These are phyloP conservation scores for Alternaria longipes DNA, from an alignment of 2,329 filamentous ascomycete species.

Conservation along the genomic window DNA sequence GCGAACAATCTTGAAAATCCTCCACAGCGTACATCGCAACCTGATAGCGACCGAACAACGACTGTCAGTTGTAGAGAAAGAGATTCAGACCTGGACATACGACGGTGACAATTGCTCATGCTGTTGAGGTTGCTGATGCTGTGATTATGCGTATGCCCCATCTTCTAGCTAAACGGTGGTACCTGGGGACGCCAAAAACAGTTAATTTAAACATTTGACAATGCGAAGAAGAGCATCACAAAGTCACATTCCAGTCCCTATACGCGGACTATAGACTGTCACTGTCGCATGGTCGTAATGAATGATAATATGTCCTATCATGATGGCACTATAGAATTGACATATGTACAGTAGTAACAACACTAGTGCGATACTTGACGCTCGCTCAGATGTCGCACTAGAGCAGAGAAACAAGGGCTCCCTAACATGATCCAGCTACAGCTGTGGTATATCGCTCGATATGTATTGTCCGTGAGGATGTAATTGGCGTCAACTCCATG, in stretches of 20 bases:
- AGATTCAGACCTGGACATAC: neutral
- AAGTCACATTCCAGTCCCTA: neutral
- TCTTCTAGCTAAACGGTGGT: neutral
- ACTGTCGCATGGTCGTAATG: neutral
- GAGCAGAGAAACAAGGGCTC: neutral
- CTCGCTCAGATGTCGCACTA: neutral
- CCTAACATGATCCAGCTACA: neutral
- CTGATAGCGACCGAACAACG: neutral
- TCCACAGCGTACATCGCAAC: neutral
- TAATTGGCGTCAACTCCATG: neutral
- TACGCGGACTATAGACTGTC: neutral
- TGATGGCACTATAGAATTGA: neutral
- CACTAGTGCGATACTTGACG: neutral
- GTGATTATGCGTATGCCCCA: neutral
- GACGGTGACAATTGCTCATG: neutral
- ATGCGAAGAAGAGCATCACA: neutral
- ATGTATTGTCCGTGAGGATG: neutral
- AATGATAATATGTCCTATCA: neutral
- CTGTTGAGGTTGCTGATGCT: neutral
- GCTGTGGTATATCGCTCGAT: neutral
- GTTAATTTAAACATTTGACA: neutral
- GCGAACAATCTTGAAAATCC: neutral
- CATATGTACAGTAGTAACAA: neutral
- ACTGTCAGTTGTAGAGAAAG: neutral
- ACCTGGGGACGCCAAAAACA: neutral